phyloP scores from a whole-genome alignment of 768 basidiomycete species.

The Daedalea quercina region DNA sequence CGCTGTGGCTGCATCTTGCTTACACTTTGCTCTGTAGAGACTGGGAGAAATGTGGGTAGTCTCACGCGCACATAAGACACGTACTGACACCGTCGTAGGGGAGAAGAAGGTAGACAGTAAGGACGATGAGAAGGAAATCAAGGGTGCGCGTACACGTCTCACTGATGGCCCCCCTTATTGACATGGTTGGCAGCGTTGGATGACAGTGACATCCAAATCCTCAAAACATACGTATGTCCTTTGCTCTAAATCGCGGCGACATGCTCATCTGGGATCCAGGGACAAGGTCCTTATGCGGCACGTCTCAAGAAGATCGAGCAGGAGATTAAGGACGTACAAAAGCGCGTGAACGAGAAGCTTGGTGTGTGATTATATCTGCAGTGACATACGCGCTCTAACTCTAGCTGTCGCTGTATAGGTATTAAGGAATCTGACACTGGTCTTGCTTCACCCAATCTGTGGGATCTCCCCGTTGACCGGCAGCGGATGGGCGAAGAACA shows the following conservation, averaged over 20 bases:
- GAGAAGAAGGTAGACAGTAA: conserved; percentile 85
- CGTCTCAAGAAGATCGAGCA: conserved; percentile 83
- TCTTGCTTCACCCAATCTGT: conserved; percentile 91
- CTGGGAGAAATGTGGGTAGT: conserved; percentile 91
- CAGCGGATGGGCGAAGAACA: conserved; percentile 90
- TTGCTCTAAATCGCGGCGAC: neutral
- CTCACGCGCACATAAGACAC: neutral
- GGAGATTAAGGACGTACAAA: conserved; percentile 95
- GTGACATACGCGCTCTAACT: neutral
- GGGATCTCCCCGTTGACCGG: conserved; percentile 93
- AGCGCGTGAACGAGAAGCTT: conserved; percentile 96
- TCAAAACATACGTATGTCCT: conserved; percentile 87
- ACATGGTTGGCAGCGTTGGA: conserved; percentile 64
- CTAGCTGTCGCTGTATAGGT: conserved; percentile 34
- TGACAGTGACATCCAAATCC: conserved; percentile 97
- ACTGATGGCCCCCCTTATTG: neutral
- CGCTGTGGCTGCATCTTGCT: conserved; percentile 7
- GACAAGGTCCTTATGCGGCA: conserved; percentile 94
- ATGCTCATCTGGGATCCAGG: conserved; percentile 39
- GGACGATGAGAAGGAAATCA: conserved; percentile 85
- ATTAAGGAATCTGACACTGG: conserved; percentile 99
- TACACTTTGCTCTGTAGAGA: conserved; percentile 46
- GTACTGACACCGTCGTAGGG: conserved; percentile 36
- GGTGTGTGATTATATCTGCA: conserved; percentile 36
- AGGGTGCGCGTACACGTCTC: conserved; percentile 16